These are phyloP conservation scores for Calamus simplicifolius DNA, from an alignment of 176 grass and related monocot species.

Conservation along the genomic window DNA sequence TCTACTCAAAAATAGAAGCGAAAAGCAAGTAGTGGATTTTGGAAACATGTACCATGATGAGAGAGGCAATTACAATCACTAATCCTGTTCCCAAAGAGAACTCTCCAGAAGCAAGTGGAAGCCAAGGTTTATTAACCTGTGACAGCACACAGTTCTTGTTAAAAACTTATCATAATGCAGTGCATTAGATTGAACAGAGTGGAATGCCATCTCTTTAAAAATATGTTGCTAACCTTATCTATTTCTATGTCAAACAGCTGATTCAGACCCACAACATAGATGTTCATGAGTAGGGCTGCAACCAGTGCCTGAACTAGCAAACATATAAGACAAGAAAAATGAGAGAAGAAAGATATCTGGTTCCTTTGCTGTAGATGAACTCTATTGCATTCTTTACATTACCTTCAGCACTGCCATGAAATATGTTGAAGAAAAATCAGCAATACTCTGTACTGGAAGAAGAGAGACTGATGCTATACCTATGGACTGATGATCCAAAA, in stretches of 20 bases:
- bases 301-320: slow-evolving; percentile 39
- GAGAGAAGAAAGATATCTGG: neutral
- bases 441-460: slow-evolving; percentile 42
- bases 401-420: slow-evolving; percentile 54
- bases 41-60: slow-evolving; percentile 39
- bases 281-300: slow-evolving; percentile 71
- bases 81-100: slow-evolving; percentile 49
- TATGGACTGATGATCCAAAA: slow-evolving; percentile 39
- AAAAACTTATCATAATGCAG: neutral
- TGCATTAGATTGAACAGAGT: no score
- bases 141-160: neutral
- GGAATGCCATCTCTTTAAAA: neutral
- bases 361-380: neutral
- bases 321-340: neutral
- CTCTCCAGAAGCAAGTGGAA: slow-evolving; percentile 73
- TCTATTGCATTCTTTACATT: neutral
- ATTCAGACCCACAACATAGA: slow-evolving; percentile 82
- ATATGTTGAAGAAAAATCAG: slow-evolving; percentile 39
- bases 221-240: slow-evolving; percentile 43
- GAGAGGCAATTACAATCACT: slow-evolving; percentile 30
- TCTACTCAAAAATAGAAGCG: no score
- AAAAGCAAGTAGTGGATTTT: no score
- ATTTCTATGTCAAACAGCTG: slow-evolving; percentile 77
- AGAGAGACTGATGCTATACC: slow-evolving; percentile 68
- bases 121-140: slow-evolving; percentile 70